A percentile compares a stretch with the other conserved stretches of the same genome.
Evolutionary conservation across 805 yeast species (phyloP).

Genomic region (Ogataea neopini): DNA sequence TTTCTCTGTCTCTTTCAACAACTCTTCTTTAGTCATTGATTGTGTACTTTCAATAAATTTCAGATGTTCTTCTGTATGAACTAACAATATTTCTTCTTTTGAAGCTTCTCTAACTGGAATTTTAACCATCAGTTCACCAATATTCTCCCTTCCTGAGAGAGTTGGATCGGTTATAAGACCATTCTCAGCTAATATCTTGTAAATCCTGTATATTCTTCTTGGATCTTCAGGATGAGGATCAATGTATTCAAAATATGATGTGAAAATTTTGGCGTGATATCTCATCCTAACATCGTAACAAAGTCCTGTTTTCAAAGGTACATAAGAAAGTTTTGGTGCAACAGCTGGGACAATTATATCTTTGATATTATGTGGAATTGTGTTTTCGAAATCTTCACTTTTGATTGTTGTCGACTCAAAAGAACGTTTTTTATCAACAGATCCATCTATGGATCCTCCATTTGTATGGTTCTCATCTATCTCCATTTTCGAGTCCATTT

Average conservation of each 20-base stretch:
- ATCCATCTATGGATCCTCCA: background rate
- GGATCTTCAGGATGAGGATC: constrained; percentile 99
- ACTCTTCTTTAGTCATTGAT: constrained; percentile 71
- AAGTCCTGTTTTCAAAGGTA: constrained; percentile 84
- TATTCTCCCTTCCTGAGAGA: constrained; percentile 66
- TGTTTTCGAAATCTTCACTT: constrained; percentile 3
- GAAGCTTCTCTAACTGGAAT: constrained; percentile 90
- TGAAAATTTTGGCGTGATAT: constrained; percentile 92
- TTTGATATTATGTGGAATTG: constrained; percentile 3
- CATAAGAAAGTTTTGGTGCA: constrained; percentile 67
- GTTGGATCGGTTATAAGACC: constrained; percentile 84
- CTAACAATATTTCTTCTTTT: constrained; percentile 79
- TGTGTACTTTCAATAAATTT: constrained; percentile 74
- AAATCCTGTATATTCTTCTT: constrained; percentile 88
- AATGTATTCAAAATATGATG: constrained; percentile 88
- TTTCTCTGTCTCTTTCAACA: constrained; percentile 79
- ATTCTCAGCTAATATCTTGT: constrained; percentile 90
- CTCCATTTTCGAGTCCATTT: constrained; percentile 23
- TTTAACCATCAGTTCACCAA: constrained; percentile 85
- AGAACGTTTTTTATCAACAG: background rate
- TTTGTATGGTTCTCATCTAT: constrained; percentile 11
- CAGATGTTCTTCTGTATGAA: constrained; percentile 82
- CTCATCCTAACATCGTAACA: constrained; percentile 98
- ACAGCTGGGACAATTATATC: constrained; percentile 54
- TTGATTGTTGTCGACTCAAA: constrained; percentile 4